A percentile compares a stretch with the other conserved stretches of the same genome.
phyloP scores from a whole-genome alignment of 176 grass and related monocot species.

The Rhynchospora pubera region DNA sequence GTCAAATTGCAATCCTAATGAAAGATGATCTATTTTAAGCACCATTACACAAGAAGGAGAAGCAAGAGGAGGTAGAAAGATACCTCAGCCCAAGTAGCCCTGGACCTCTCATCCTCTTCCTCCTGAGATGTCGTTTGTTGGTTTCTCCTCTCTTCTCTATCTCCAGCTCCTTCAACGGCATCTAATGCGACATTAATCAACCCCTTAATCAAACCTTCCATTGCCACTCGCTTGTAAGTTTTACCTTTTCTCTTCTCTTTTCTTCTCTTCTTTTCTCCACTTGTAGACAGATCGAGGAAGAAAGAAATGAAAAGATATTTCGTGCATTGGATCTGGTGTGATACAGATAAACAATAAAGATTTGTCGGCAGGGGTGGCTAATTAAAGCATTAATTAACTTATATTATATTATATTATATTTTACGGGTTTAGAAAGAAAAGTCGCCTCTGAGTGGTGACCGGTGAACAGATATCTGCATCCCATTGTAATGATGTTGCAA shows the following conservation, averaged over 20 bases:
- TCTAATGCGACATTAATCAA: slow-evolving; percentile 61
- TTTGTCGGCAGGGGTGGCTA: background rate
- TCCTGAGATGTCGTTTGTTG: slow-evolving; percentile 12
- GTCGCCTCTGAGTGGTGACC: background rate
- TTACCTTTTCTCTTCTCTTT: slow-evolving; percentile 1
- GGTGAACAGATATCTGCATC: background rate
- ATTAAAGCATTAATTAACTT: background rate
- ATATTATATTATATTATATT: background rate
- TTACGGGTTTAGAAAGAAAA: no score
- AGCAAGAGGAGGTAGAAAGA: background rate
- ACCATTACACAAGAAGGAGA: slow-evolving; percentile 3
- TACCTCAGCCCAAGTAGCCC: slow-evolving; percentile 90
- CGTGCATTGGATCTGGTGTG: slow-evolving; percentile 35
- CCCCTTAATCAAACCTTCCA: slow-evolving; percentile 83
- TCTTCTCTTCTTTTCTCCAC: background rate
- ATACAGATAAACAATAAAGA: background rate
- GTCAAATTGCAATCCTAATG: no score
- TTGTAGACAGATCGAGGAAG: background rate
- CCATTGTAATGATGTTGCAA: background rate
- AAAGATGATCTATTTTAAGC: no score
- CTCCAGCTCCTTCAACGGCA: slow-evolving; percentile 22
- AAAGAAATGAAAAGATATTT: slow-evolving; percentile 4
- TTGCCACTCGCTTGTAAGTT: background rate
- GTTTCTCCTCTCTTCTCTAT: slow-evolving; percentile 34
- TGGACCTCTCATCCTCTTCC: slow-evolving; percentile 42